A percentile compares a stretch with the other conserved stretches of the same genome.
Evolutionary conservation across 495 filamentous ascomycete genomes (phyloP).

Genomic region (Tuber umbilicatum): DNA sequence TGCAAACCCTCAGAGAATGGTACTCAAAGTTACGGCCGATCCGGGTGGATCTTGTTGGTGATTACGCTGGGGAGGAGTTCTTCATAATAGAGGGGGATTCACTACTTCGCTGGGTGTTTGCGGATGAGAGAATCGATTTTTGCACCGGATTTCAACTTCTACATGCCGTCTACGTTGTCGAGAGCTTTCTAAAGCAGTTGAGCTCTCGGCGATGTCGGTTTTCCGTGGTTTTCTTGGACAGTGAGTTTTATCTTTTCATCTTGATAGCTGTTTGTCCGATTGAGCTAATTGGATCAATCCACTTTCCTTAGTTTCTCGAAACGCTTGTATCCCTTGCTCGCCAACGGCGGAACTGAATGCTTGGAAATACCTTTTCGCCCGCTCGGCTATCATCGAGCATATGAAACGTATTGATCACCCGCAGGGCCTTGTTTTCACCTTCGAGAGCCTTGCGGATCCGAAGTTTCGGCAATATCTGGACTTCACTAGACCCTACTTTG

Average conservation of each 20-base stretch:
- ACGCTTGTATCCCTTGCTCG: slow-evolving; percentile 18
- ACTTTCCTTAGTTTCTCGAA: slow-evolving; percentile 12
- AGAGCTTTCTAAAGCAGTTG: slow-evolving; percentile 56
- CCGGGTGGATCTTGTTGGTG: slow-evolving; percentile 58
- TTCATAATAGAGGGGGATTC: slow-evolving; percentile 72
- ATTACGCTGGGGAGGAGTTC: slow-evolving; percentile 65
- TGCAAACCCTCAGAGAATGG: slow-evolving; percentile 17
- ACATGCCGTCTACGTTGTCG: slow-evolving; percentile 64
- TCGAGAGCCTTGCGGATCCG: slow-evolving; percentile 17
- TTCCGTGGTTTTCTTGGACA: slow-evolving; percentile 60
- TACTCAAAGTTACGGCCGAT: slow-evolving; percentile 14
- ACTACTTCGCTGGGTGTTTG: slow-evolving; percentile 56
- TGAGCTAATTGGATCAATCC: slow-evolving; percentile 23
- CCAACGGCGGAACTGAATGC: slow-evolving; percentile 9
- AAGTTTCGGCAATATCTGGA: slow-evolving; percentile 53
- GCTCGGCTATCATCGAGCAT: slow-evolving; percentile 57
- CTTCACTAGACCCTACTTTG: slow-evolving; percentile 52
- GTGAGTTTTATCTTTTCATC: slow-evolving; percentile 20
- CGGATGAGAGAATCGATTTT: slow-evolving; percentile 57
- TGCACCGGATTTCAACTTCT: slow-evolving; percentile 61
- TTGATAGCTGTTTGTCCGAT: not conserved
- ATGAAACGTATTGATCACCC: slow-evolving; percentile 44
- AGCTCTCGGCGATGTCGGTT: slow-evolving; percentile 59
- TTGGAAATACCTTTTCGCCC: slow-evolving; percentile 56
- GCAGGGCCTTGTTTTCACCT: slow-evolving; percentile 12